phyloP scores from a whole-genome alignment of 2,329 filamentous ascomycete genomes.

The Chaetothyriales sp. region DNA sequence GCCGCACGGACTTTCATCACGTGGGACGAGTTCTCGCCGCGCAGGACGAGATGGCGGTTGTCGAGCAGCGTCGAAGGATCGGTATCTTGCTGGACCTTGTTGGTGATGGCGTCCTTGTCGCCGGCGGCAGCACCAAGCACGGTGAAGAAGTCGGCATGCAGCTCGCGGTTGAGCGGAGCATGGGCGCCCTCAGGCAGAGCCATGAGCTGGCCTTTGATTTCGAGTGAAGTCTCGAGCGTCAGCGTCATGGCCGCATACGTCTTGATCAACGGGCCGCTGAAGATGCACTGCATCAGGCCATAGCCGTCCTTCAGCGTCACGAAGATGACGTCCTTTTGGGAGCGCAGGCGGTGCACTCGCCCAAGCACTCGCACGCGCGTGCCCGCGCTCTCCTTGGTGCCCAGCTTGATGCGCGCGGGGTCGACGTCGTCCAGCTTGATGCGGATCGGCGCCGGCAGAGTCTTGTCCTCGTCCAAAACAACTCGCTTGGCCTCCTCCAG shows the following conservation, averaged over 20 bases:
- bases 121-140: slow-evolving; percentile 67
- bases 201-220: slow-evolving; percentile 70
- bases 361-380: slow-evolving; percentile 68
- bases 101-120: slow-evolving; percentile 84
- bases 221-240: slow-evolving; percentile 75
- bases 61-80: slow-evolving; percentile 64
- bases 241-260: slow-evolving; percentile 84
- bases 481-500: slow-evolving; percentile 76
- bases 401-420: slow-evolving; percentile 42
- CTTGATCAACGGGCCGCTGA: slow-evolving; percentile 69
- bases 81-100: slow-evolving; percentile 55
- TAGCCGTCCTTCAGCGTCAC: slow-evolving; percentile 77
- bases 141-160: slow-evolving; percentile 80
- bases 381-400: slow-evolving; percentile 46
- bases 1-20: slow-evolving; percentile 78
- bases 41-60: slow-evolving; percentile 70
- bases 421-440: slow-evolving; percentile 65
- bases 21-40: slow-evolving; percentile 69
- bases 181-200: slow-evolving; percentile 64
- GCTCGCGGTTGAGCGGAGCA: slow-evolving; percentile 71
- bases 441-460: slow-evolving; percentile 58
- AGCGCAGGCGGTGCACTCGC: slow-evolving; percentile 65
- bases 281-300: slow-evolving; percentile 70
- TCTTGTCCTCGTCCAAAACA: slow-evolving; percentile 53
- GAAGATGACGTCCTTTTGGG: slow-evolving; percentile 76